phyloP scores from a whole-genome alignment of 164 flowering plant species.

The Magnolia sinica region DNA sequence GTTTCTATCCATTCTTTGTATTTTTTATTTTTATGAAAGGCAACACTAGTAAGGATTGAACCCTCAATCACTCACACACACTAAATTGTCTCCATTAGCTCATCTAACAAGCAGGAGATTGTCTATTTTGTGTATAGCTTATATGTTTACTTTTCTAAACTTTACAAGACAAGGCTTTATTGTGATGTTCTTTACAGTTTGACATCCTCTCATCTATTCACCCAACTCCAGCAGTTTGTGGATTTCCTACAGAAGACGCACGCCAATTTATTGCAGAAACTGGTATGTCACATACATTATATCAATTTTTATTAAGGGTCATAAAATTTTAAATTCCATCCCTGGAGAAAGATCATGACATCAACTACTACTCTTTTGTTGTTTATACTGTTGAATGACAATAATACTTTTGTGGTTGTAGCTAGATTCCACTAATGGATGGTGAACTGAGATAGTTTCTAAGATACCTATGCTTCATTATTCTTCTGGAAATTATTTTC shows the following conservation, averaged over 20 bases:
- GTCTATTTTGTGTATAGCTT: too few species aligned
- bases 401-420: too few species aligned
- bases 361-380: too few species aligned
- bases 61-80: too few species aligned
- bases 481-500: not conserved
- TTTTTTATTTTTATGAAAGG: too few species aligned
- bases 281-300: slow-evolving; percentile 38
- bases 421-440: not conserved
- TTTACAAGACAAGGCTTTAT: not conserved
- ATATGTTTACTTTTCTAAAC: too few species aligned
- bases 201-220: slow-evolving; percentile 79
- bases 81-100: too few species aligned
- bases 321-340: not conserved
- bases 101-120: too few species aligned
- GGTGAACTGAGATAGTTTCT: not conserved
- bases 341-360: too few species aligned
- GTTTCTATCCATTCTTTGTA: too few species aligned
- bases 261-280: slow-evolving; percentile 71
- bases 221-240: slow-evolving; percentile 98
- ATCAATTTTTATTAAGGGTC: not conserved
- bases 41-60: too few species aligned
- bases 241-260: slow-evolving; percentile 89
- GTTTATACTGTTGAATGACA: too few species aligned
- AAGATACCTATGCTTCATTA: not conserved
- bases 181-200: slow-evolving; percentile 46